Evolutionary conservation across 257 asterid species (phyloP).

Genomic region (Perilla frutescens): DNA sequence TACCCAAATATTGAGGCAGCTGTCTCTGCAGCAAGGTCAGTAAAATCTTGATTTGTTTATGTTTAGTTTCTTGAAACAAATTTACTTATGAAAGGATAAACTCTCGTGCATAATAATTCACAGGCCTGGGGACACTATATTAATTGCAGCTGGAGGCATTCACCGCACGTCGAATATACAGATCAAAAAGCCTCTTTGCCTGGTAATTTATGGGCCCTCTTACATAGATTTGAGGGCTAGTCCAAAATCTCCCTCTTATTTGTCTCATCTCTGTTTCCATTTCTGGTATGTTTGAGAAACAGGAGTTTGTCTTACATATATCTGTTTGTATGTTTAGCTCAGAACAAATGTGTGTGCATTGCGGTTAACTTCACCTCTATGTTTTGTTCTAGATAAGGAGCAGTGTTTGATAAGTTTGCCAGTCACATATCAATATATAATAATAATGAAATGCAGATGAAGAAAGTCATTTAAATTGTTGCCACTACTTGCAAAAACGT

Average conservation of each 20-base stretch:
- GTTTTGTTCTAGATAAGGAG: constrained; percentile 5
- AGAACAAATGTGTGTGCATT: background rate
- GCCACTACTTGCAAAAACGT: background rate
- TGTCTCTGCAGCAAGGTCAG: constrained; percentile 85
- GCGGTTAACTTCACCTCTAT: constrained; percentile 21
- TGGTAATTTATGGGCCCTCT: constrained; percentile 56
- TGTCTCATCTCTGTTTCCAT: constrained; percentile 12
- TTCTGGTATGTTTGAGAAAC: constrained; percentile 22
- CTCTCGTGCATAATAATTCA: constrained; percentile 36
- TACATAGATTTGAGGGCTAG: constrained; percentile 2
- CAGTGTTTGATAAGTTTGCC: background rate
- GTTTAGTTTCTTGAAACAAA: constrained; percentile 25
- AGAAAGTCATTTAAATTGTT: constrained; percentile 1
- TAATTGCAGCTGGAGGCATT: constrained; percentile 92
- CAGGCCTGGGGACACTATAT: constrained; percentile 98
- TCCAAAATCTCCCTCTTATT: background rate
- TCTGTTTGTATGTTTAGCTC: constrained; percentile 25
- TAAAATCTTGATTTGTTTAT: constrained; percentile 32
- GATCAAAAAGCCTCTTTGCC: constrained; percentile 89
- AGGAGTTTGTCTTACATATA: background rate
- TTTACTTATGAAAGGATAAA: constrained; percentile 28
- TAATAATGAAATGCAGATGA: background rate
- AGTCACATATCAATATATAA: background rate
- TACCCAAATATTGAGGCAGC: constrained; percentile 88
- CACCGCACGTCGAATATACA: constrained; percentile 84